Percentiles rank a stretch among this genome's conserved stretches.
Evolutionary conservation across 139 green algal species (phyloP).

Genomic region (Mesotaenium endlicherianum): DNA sequence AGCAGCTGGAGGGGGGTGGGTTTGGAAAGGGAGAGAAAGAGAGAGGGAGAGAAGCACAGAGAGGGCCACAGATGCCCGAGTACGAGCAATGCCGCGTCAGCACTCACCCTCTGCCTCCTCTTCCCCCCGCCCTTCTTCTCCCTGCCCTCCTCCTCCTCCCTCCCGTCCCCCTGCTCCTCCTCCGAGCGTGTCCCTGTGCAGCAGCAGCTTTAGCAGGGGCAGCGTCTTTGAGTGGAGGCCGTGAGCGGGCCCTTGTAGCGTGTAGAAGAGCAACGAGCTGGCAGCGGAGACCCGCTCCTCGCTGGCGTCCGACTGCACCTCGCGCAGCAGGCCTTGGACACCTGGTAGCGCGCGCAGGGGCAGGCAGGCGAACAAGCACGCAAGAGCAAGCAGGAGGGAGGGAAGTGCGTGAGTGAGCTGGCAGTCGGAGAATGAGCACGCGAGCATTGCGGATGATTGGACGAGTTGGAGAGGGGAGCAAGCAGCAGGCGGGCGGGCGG

Average conservation of each 20-base stretch:
- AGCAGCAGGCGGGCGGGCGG: no score
- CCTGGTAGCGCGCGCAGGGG: not conserved
- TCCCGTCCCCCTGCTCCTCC: not conserved
- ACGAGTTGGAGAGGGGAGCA: not conserved
- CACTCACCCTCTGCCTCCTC: not conserved
- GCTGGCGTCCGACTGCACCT: not conserved
- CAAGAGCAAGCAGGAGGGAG: not conserved
- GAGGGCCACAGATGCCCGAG: no score
- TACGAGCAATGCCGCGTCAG: no score
- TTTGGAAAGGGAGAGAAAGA: not conserved
- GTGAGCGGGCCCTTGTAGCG: not conserved
- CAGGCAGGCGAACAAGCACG: not conserved
- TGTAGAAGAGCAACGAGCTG: not conserved
- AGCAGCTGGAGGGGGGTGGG: no score
- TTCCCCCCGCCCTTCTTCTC: not conserved
- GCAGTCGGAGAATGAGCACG: no score
- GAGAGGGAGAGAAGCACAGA: not conserved
- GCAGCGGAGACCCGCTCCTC: not conserved
- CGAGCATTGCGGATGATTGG: not conserved
- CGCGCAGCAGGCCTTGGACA: not conserved
- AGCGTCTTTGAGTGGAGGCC: not conserved
- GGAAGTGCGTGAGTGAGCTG: not conserved
- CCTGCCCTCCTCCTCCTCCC: not conserved
- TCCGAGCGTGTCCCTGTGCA: not conserved
- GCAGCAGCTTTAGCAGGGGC: not conserved